A percentile compares a stretch with the other conserved stretches of the same genome.
Evolutionary conservation across 164 flowering plant species (phyloP).

Genomic region (Paratinospora sagittata): DNA sequence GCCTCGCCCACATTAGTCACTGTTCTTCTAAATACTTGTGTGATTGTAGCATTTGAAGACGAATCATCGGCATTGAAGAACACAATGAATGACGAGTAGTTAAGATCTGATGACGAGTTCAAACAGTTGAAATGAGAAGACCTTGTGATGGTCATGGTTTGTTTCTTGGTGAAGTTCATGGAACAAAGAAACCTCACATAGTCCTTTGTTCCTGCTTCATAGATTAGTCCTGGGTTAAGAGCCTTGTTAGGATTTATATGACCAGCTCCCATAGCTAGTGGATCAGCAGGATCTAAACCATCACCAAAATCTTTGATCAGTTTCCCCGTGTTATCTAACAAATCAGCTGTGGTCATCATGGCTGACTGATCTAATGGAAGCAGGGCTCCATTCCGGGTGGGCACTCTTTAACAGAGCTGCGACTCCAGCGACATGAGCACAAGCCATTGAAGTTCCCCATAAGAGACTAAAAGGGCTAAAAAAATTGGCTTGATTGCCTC

Average conservation of each 20-base stretch:
- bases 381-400: conserved; percentile 67
- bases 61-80: conserved; percentile 22
- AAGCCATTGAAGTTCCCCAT: conserved; percentile 64
- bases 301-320: conserved; percentile 32
- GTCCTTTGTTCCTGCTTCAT: conserved; percentile 29
- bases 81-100: conserved; percentile 55
- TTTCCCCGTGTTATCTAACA: conserved; percentile 25
- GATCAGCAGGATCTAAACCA: conserved; percentile 25
- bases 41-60: background rate
- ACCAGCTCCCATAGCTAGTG: conserved; percentile 58
- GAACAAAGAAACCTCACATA: conserved; percentile 44
- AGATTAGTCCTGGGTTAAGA: conserved; percentile 50
- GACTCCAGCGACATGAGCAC: conserved; percentile 53
- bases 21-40: conserved; percentile 31
- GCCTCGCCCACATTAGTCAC: conserved; percentile 29
- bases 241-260: conserved; percentile 55
- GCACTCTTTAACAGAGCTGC: conserved; percentile 41
- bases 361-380: conserved; percentile 64
- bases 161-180: conserved; percentile 34
- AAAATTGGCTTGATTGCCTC: background rate
- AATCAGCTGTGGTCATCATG: conserved; percentile 53
- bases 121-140: conserved; percentile 23
- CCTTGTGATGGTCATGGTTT: conserved; percentile 32
- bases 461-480: conserved; percentile 29
- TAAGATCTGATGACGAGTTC: conserved; percentile 36